A percentile compares a stretch with the other conserved stretches of the same genome.
These are phyloP conservation scores for Lojkania enalia DNA, from an alignment of 2,329 filamentous ascomycete genomes.

Conservation along the genomic window DNA sequence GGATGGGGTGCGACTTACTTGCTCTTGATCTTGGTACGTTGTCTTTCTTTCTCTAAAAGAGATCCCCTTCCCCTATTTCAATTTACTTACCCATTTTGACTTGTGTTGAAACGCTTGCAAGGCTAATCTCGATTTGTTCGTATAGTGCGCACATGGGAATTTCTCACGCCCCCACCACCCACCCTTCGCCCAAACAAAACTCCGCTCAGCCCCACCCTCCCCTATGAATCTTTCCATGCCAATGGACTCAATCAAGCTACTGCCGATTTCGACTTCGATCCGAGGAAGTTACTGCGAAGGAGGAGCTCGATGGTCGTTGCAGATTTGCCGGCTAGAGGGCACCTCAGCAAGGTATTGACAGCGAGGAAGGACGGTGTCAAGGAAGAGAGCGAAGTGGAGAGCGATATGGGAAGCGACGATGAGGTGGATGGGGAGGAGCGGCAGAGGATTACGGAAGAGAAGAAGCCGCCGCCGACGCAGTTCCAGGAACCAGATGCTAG, in stretches of 20 bases:
- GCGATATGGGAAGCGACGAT: constrained; percentile 2
- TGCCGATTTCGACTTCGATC: constrained; percentile 55
- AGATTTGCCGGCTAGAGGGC: constrained; percentile 59
- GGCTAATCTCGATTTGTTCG: no score
- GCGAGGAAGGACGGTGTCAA: constrained; percentile 20
- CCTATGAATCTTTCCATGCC: constrained; percentile 26
- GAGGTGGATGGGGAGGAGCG: constrained; percentile 49
- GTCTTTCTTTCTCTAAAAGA: no score
- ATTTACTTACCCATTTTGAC: no score
- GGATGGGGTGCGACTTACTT: constrained; percentile 91
- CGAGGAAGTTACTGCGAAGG: constrained; percentile 68
- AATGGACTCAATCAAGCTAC: constrained; percentile 22
- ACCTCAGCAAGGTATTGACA: constrained; percentile 25
- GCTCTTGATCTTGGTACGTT: constrained; percentile 76
- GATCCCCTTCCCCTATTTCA: background rate
- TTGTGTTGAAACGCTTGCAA: no score
- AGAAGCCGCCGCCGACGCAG: constrained; percentile 68
- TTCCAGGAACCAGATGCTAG: constrained; percentile 93
- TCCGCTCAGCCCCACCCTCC: constrained; percentile 33
- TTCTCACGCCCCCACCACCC: constrained; percentile 56
- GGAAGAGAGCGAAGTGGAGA: constrained; percentile 24
- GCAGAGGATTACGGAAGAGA: constrained; percentile 37
- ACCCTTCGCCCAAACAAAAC: constrained; percentile 17
- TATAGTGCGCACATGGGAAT: constrained; percentile 78
- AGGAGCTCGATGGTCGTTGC: constrained; percentile 79